A percentile compares a stretch with the other conserved stretches of the same genome.
Conservation (phyloP, 1,139 yeast species). For the Arxiozyma bovina region DNA sequence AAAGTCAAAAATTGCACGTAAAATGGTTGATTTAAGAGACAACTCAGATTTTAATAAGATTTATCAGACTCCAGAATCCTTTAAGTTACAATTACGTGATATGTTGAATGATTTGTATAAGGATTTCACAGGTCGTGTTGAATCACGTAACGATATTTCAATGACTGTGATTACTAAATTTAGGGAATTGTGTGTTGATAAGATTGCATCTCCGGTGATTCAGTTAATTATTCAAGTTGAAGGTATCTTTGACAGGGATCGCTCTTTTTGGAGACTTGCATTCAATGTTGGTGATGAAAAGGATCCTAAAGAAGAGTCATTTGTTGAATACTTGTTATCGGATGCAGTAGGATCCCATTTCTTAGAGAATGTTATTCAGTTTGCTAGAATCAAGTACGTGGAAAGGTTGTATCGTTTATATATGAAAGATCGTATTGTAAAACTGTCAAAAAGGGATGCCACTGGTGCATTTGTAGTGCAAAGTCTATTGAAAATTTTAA, state of each 20-base stretch:
- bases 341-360: constrained; percentile 91
- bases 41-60: constrained; percentile 56
- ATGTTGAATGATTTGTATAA: constrained; percentile 35
- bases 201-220: constrained; percentile 78
- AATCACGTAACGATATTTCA: constrained; percentile 26
- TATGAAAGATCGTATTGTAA: constrained; percentile 64
- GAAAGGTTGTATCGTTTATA: constrained; percentile 63
- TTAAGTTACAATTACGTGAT: constrained; percentile 51
- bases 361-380: constrained; percentile 60
- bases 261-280: constrained; percentile 53
- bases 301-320: constrained; percentile 64
- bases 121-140: constrained; percentile 34
- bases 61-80: constrained; percentile 65
- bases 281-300: constrained; percentile 39
- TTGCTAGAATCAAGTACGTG: constrained; percentile 58
- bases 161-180: constrained; percentile 35
- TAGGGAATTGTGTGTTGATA: constrained; percentile 68
- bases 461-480: constrained; percentile 82
- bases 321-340: constrained; percentile 72
- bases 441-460: constrained; percentile 66
- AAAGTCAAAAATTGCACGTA: constrained; percentile 81
- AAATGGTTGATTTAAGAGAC: constrained; percentile 83
- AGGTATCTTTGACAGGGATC: constrained; percentile 64
- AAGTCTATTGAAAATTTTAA: constrained; percentile 52
- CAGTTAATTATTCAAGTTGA: constrained; percentile 77